Base-by-base conservation (phyloP, 2,329 filamentous ascomycete genomes). In the Metarhizium robertsii region DNA sequence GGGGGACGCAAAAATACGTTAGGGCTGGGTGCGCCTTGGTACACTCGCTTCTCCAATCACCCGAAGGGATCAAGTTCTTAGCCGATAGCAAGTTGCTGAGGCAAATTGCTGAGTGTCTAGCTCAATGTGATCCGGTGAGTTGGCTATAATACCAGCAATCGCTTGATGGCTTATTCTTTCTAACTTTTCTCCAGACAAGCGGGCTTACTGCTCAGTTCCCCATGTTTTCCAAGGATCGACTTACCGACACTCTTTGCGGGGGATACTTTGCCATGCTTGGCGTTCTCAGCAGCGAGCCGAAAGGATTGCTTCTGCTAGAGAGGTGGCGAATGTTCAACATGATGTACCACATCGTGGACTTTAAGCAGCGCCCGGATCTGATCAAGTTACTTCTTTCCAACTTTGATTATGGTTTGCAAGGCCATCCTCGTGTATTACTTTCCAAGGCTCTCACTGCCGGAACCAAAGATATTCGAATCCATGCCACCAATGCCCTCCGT, bases 291-390 rank as follows among this genome's bases (percentile, higher is more conserved):
- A 86, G 86, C 53, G 90, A 96, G 64, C 75, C 81, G 0, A 89
- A 87, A 62, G 94, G 94, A 0, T 78, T 97, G 29, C 84, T 87
- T 58, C 92, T 99, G 73, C 82, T 99, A 66, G 92, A 97, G 68
- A 80, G 90, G 63, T 97, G 94, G 92, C 90, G 91, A 63, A 95
- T 99, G 79, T 92, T 96, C 73, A 97, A 97, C 71, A 99, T 99
- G 90, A 95, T 97, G 79, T 99, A 99, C 68, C 94, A 97, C 70
- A 96, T 99, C 58, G 82, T 96, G 56, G 92, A 97, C 66, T 78
- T 96, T 48, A 90, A 88, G 63, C 88, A 94, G 69, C 87, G 94
- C 2, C 90, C 92, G 49, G 94, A 99, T 68, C 77, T 99, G 57
- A 90, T 97, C 67, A 90, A 92, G 67, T 79, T 92, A 10, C 79